phyloP scores from a whole-genome alignment of 2,329 filamentous ascomycete species.

The Aspergillus sp. region DNA sequence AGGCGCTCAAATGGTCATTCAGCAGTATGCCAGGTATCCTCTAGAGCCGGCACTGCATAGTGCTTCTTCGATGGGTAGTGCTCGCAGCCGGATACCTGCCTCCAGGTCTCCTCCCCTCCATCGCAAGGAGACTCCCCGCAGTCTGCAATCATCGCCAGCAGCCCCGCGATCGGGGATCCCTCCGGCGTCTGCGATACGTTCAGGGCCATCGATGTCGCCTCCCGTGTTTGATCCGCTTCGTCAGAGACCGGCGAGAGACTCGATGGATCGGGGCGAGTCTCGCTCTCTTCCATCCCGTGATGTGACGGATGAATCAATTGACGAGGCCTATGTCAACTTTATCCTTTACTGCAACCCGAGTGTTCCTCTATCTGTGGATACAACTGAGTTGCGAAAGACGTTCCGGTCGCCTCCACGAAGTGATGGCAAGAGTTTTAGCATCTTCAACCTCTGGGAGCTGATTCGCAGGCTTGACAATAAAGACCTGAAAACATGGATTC shows the following conservation, averaged over 20 bases:
- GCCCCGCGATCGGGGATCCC: slow-evolving; percentile 24
- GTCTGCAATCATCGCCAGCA: slow-evolving; percentile 34
- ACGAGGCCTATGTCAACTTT: slow-evolving; percentile 78
- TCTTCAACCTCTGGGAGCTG: slow-evolving; percentile 70
- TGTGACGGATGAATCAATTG: slow-evolving; percentile 67
- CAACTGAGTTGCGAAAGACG: slow-evolving; percentile 64
- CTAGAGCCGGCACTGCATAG: slow-evolving; percentile 32
- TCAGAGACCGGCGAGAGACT: slow-evolving; percentile 24
- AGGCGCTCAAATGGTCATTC: slow-evolving; percentile 26
- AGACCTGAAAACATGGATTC: slow-evolving; percentile 89
- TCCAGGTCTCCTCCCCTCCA: slow-evolving; percentile 33
- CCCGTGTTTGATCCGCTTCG: slow-evolving; percentile 28
- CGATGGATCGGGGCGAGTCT: slow-evolving; percentile 39
- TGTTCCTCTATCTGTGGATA: slow-evolving; percentile 66
- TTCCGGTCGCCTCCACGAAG: slow-evolving; percentile 80
- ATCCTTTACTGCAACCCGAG: slow-evolving; percentile 88
- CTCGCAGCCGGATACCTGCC: slow-evolving; percentile 25
- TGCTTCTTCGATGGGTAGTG: slow-evolving; percentile 32
- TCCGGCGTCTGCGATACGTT: slow-evolving; percentile 20
- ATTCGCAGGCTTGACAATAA: slow-evolving; percentile 73
- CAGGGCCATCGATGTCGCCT: slow-evolving; percentile 38
- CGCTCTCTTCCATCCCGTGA: slow-evolving; percentile 60
- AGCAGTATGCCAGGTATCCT: slow-evolving; percentile 36
- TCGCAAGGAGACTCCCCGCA: slow-evolving; percentile 34
- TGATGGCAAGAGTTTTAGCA: slow-evolving; percentile 80